Evolutionary conservation across 1,139 yeast genomes (phyloP).

Genomic region (Debaryomyces nepalensis): DNA sequence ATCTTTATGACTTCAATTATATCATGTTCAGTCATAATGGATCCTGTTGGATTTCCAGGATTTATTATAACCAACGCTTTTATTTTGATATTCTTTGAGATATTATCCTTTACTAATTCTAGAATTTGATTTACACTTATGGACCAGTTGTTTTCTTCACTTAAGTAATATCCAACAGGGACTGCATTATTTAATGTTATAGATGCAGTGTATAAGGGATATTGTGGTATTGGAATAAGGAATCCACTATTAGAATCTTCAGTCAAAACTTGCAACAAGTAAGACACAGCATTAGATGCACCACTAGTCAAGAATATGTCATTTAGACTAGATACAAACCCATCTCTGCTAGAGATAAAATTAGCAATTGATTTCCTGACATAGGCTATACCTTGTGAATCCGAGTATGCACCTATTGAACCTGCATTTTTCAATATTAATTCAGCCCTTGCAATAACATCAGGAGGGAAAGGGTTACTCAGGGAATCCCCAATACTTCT

Average conservation of each 20-base stretch:
- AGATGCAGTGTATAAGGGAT: conserved; percentile 93
- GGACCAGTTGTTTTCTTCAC: conserved; percentile 84
- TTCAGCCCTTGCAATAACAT: conserved; percentile 74
- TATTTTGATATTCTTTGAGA: conserved; percentile 60
- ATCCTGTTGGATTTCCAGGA: conserved; percentile 98
- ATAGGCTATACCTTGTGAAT: conserved; percentile 80
- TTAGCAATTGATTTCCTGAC: conserved; percentile 80
- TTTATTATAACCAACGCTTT: conserved; percentile 89
- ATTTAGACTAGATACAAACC: conserved; percentile 59
- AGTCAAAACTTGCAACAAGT: conserved; percentile 72
- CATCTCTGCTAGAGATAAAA: conserved; percentile 69
- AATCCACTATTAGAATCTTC: conserved; percentile 75
- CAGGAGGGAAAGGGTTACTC: too few relatives aligned
- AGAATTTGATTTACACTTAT: conserved; percentile 73
- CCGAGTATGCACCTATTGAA: conserved; percentile 93
- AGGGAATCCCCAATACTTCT: conserved; percentile 46
- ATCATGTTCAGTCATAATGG: conserved; percentile 66
- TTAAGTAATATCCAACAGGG: conserved; percentile 82
- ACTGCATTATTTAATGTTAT: conserved; percentile 80
- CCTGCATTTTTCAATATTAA: conserved; percentile 63
- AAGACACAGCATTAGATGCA: conserved; percentile 88
- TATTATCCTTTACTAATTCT: conserved; percentile 54
- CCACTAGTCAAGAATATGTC: conserved; percentile 87
- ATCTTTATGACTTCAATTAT: conserved; percentile 73
- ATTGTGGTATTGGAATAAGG: conserved; percentile 95